A percentile compares a stretch with the other conserved stretches of the same genome.
These are phyloP conservation scores for Atkinsonella hypoxylon DNA, from an alignment of 2,329 filamentous ascomycete species.

Conservation along the genomic window DNA sequence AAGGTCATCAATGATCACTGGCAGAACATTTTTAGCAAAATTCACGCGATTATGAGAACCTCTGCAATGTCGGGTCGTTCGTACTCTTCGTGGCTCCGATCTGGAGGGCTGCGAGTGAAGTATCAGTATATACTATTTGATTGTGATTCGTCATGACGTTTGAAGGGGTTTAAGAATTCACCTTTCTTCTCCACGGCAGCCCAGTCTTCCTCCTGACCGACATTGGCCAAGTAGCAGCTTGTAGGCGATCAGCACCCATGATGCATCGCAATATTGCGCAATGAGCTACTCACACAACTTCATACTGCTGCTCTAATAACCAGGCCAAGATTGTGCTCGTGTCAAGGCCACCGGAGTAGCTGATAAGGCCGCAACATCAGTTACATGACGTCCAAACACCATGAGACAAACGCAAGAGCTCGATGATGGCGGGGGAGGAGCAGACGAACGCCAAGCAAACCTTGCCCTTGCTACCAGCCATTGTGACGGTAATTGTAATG, in stretches of 20 bases:
- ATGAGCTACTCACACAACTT: slow-evolving; percentile 3
- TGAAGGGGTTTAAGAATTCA: no score
- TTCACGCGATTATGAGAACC: no score
- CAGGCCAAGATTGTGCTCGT: slow-evolving; percentile 30
- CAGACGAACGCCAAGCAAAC: not conserved
- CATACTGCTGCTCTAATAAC: slow-evolving; percentile 22
- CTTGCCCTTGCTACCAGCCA: slow-evolving; percentile 2
- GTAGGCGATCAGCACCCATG: no score
- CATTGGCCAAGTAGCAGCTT: slow-evolving; percentile 3
- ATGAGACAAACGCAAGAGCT: no score
- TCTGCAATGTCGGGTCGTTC: no score
- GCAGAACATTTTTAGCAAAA: no score
- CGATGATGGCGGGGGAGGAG: no score
- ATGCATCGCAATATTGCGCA: no score
- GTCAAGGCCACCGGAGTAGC: slow-evolving; percentile 22
- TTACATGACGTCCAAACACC: no score
- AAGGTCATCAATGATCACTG: slow-evolving; percentile 45
- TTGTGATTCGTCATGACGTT: no score
- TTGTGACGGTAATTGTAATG: not conserved
- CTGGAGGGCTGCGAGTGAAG: not conserved
- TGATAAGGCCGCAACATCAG: no score
- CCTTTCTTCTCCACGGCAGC: slow-evolving; percentile 54
- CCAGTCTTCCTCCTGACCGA: slow-evolving; percentile 59
- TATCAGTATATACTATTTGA: no score
- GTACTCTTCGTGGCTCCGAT: not conserved